These are phyloP conservation scores for Alisma plantagoaquatica DNA, from an alignment of 106 monocot genomes.

Conservation along the genomic window DNA sequence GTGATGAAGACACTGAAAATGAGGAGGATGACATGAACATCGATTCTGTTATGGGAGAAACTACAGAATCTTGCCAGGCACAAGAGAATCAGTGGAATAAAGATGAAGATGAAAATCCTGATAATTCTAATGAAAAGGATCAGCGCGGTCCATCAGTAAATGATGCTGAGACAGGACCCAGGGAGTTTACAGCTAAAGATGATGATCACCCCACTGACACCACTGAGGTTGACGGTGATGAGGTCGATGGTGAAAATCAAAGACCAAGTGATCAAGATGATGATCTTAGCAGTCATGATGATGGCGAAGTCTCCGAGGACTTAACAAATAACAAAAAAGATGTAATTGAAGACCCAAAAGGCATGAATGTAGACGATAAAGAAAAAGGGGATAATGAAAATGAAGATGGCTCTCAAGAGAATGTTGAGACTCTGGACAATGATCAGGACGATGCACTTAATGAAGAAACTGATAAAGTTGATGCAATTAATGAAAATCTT, in stretches of 20 bases:
- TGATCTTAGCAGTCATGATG: constrained; percentile 15
- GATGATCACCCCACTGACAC: constrained; percentile 24
- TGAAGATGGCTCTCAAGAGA: constrained; percentile 19
- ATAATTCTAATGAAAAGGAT: constrained; percentile 58
- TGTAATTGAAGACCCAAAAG: constrained; percentile 52
- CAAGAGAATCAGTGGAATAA: constrained; percentile 72
- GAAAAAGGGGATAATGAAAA: constrained; percentile 22
- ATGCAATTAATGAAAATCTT: background rate
- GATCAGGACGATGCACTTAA: constrained; percentile 7
- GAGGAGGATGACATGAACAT: constrained; percentile 61
- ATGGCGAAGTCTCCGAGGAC: constrained; percentile 17
- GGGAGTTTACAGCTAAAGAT: constrained; percentile 74
- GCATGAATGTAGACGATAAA: constrained; percentile 29
- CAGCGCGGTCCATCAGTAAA: constrained; percentile 67
- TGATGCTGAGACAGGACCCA: constrained; percentile 32
- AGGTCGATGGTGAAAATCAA: constrained; percentile 20
- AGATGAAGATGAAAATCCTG: constrained; percentile 43
- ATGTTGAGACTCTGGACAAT: constrained; percentile 9
- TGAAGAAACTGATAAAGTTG: constrained; percentile 26
- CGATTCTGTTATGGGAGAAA: constrained; percentile 75
- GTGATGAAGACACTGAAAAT: constrained; percentile 30
- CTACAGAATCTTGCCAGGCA: constrained; percentile 33
- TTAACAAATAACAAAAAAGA: constrained; percentile 33
- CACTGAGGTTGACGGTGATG: constrained; percentile 31
- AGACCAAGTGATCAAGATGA: constrained; percentile 10